phyloP scores from a whole-genome alignment of 192 early-diverging fungal genomes.

The Jimgerdemannia lactiflua region DNA sequence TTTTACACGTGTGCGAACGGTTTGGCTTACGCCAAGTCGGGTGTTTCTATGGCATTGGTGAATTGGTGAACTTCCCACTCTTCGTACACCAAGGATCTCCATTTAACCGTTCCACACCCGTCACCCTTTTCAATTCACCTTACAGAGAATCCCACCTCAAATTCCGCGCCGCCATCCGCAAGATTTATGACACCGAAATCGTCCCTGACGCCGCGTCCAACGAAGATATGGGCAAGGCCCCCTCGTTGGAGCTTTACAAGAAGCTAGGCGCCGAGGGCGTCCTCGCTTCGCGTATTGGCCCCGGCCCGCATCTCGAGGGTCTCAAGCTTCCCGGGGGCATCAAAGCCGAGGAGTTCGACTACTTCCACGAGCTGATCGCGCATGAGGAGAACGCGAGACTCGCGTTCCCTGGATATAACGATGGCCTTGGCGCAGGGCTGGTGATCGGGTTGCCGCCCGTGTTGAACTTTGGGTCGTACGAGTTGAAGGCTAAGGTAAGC shows the following conservation, averaged over 20 bases:
- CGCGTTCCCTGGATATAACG: constrained; percentile 68
- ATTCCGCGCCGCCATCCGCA: constrained; percentile 57
- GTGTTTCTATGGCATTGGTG: too few species aligned
- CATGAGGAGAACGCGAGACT: constrained; percentile 75
- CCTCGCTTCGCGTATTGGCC: constrained; percentile 60
- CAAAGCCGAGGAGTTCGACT: constrained; percentile 57
- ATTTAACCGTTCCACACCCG: too few species aligned
- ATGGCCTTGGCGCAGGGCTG: constrained; percentile 68
- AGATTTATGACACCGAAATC: constrained; percentile 70
- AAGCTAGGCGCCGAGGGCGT: constrained; percentile 71
- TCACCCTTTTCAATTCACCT: constrained; percentile 44
- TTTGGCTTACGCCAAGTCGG: neutral
- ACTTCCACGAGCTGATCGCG: constrained; percentile 74
- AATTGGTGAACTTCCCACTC: too few species aligned
- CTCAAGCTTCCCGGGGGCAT: constrained; percentile 47
- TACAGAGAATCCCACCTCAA: constrained; percentile 72
- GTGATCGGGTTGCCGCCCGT: constrained; percentile 79
- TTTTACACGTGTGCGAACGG: neutral
- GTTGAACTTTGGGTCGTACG: constrained; percentile 66
- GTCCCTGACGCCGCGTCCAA: constrained; percentile 65
- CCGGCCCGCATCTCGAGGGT: constrained; percentile 31
- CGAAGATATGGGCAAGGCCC: constrained; percentile 75
- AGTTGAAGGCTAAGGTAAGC: constrained; percentile 51
- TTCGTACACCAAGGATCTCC: too few species aligned
- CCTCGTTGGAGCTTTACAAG: constrained; percentile 59